Percentiles rank a stretch among this genome's conserved stretches.
Conservation (phyloP, 2,329 filamentous ascomycete species). For the Fonsecaea erecta region DNA sequence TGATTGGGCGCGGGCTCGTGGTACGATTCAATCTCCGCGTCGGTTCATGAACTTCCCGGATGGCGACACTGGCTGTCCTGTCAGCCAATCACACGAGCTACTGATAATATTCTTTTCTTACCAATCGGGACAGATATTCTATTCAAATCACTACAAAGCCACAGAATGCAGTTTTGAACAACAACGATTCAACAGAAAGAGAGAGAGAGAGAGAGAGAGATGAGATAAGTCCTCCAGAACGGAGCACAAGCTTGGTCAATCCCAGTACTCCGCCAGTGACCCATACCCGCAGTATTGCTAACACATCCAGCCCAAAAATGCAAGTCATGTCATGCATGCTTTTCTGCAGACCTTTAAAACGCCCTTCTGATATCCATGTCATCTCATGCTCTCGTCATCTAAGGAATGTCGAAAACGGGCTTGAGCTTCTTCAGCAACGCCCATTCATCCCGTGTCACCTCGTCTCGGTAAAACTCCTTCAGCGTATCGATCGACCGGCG, state of each 20-base stretch:
- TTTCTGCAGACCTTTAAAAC: not conserved
- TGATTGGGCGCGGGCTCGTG: not conserved
- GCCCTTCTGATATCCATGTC: conserved; percentile 3
- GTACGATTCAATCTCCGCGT: conserved; percentile 3
- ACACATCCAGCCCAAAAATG: not conserved
- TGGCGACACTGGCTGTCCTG: conserved; percentile 29
- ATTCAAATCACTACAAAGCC: not conserved
- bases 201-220: not conserved
- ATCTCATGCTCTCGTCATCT: conserved; percentile 4
- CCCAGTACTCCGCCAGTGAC: not conserved
- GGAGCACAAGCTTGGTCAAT: not conserved
- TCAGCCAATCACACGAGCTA: conserved; percentile 15
- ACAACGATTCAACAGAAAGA: not conserved
- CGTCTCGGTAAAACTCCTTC: conserved; percentile 91
- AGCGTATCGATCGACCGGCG: conserved; percentile 88
- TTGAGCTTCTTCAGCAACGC: conserved; percentile 92
- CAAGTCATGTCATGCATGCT: conserved; percentile 5
- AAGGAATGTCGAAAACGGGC: conserved; percentile 85
- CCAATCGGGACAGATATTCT: too few relatives aligned
- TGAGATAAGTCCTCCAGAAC: not conserved
- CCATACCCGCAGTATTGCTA: not conserved
- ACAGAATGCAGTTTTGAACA: not conserved
- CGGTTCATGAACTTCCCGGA: conserved; percentile 30
- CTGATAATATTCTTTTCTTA: too few relatives aligned
- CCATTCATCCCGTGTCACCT: conserved; percentile 94